Evolutionary conservation across 1,284 basidiomycete species (phyloP), one percentile per base, ranked within the genome.

Genomic region (Grifola frondosa): DNA sequence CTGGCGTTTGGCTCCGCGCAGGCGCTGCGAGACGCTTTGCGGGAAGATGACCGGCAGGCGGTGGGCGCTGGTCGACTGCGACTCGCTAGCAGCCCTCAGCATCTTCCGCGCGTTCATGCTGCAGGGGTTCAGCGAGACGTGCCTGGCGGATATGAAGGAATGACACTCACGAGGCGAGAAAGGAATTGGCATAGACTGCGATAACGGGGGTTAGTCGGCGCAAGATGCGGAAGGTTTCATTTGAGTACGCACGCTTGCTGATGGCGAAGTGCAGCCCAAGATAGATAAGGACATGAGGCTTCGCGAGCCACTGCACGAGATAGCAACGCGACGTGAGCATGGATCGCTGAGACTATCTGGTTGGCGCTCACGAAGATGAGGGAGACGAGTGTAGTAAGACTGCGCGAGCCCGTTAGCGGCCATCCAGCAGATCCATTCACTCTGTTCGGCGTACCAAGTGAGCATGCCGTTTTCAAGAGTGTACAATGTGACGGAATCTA

Each of bases 81-180:
- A 44, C 29, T 48, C 15, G 17, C 48, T 52, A 24, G 49, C 51
- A 15, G 44, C 45, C 17, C 53, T 31, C 30, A 57, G 47, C 30
- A 53, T 44, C 45, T 53, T 58, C 22, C 58, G 55, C 15, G 53
- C 48, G 38, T 58, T 58, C 48, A 56, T 49, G 22, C 58, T 62
- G 43, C 17, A 30, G 10, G 13, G 15, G 4, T 35, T 25, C 31
- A 46, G 28, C 26, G 30, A 28, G 32, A 41, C 39, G 37, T 37
- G 32, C 35, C 24, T 16, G 4, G 26, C 38, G 42, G 24, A 20
- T 30, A 12, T 12, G 22, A 39, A 25, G 15, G 10, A 29, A 20
- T 38, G 36, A 36, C 8, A 49, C 53, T 37, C 44, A 59, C 57
- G 52, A 51, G 31, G 56, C 57, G 26, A 59, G 48, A 41, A 56